Evolutionary conservation across 352 stramenopile species (phyloP).

Genomic region (Globisporangium parvum): DNA sequence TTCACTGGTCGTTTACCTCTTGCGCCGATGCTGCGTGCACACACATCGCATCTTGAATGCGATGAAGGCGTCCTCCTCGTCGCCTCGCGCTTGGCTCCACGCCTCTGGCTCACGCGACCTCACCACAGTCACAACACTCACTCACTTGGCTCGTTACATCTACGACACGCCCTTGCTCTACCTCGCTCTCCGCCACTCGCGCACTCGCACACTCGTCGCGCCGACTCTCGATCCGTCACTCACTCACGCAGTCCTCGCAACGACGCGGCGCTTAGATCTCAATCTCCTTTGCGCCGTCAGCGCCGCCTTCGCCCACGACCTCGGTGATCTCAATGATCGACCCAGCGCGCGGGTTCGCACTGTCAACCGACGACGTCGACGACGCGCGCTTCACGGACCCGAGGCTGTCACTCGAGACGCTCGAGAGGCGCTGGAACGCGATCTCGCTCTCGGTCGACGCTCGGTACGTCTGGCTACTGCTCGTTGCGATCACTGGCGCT

Average conservation of each 20-base stretch:
- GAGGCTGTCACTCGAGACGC: slow-evolving; percentile 12
- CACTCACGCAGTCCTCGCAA: neutral
- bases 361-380: slow-evolving; percentile 17
- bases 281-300: slow-evolving; percentile 14
- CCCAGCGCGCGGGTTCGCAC: slow-evolving; percentile 10
- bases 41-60: no score
- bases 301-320: slow-evolving; percentile 10
- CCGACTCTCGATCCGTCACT: no score
- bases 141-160: no score
- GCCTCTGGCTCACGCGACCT: no score
- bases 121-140: no score
- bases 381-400: slow-evolving; percentile 17
- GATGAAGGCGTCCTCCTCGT: no score
- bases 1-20: no score
- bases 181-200: no score
- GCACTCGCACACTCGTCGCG: no score
- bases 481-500: neutral
- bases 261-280: slow-evolving; percentile 11
- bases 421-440: slow-evolving; percentile 15
- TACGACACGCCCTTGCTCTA: no score
- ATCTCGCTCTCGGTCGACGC: slow-evolving; percentile 11
- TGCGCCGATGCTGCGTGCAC: no score
- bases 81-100: no score
- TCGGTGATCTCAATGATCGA: slow-evolving; percentile 20
- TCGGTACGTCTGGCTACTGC: slow-evolving; percentile 7